These are phyloP conservation scores for Acanthamoeba healyi DNA, from an alignment of 208 protist species.

Conservation along the genomic window DNA sequence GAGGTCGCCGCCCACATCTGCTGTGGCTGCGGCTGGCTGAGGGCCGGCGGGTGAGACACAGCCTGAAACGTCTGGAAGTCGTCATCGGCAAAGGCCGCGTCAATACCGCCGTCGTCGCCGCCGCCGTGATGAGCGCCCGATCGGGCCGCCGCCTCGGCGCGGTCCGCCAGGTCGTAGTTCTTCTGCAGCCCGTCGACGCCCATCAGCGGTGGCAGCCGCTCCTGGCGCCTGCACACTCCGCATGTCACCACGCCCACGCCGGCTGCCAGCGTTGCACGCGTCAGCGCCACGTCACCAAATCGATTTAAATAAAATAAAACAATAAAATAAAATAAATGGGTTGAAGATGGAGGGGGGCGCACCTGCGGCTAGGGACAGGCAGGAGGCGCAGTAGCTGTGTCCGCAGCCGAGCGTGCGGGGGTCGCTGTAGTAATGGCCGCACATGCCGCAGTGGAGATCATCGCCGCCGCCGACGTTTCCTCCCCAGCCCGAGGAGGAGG, in stretches of 20 bases:
- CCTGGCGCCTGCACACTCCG: background rate
- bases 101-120: background rate
- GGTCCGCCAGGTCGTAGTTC: constrained; percentile 35
- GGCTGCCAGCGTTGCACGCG: background rate
- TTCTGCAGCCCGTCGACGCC: constrained; percentile 19
- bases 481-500: background rate
- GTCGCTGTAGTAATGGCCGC: background rate
- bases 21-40: background rate
- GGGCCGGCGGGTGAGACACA: background rate
- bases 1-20: background rate
- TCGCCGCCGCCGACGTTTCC: background rate
- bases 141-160: background rate
- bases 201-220: constrained; percentile 17
- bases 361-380: background rate
- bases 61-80: constrained; percentile 16
- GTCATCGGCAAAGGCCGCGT: background rate
- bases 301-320: no score
- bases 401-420: constrained; percentile 1
- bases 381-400: constrained; percentile 5
- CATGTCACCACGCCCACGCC: background rate
- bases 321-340: background rate
- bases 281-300: no score
- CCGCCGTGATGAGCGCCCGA: background rate
- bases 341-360: background rate
- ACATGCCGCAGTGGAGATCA: background rate